A percentile compares a stretch with the other conserved stretches of the same genome.
Conservation (phyloP, 1,284 basidiomycete genomes). For the Rhodotorula sp. region DNA sequence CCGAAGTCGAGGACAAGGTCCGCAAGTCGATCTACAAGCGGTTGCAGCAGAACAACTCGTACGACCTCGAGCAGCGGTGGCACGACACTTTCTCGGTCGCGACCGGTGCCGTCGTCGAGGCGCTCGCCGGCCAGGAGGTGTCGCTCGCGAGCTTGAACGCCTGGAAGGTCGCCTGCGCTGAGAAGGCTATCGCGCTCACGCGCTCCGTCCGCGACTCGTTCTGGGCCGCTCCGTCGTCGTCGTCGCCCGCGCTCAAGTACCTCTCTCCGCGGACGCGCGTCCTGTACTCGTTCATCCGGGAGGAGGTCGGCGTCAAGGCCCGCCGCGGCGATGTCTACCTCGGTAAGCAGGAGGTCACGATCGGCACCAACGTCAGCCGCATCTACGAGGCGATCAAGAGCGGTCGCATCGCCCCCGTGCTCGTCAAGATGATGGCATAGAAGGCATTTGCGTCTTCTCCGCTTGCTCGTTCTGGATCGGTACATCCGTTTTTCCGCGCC, state of each 20-base stretch:
- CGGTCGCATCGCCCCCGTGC: constrained; percentile 27
- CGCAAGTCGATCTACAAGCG: constrained; percentile 47
- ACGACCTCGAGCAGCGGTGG: constrained; percentile 49
- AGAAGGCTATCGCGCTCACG: constrained; percentile 55
- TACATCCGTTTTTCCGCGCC: background rate
- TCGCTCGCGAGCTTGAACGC: constrained; percentile 53
- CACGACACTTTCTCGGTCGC: constrained; percentile 38
- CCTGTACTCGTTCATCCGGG: constrained; percentile 69
- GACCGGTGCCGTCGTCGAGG: constrained; percentile 49
- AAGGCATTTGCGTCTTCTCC: background rate
- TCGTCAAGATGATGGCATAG: constrained; percentile 31
- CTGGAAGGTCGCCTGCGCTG: constrained; percentile 59
- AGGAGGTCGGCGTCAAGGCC: constrained; percentile 66
- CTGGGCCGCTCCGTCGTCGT: constrained; percentile 58
- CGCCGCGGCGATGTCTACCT: constrained; percentile 46
- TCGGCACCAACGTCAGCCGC: constrained; percentile 28
- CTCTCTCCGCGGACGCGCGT: constrained; percentile 61
- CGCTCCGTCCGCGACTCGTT: constrained; percentile 60
- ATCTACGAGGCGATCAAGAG: constrained; percentile 37
- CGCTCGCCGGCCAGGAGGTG: constrained; percentile 58
- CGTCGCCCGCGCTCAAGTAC: constrained; percentile 56
- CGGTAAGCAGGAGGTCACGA: constrained; percentile 31
- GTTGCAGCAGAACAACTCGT: constrained; percentile 56
- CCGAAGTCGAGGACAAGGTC: constrained; percentile 22
- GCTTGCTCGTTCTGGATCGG: background rate